These are phyloP conservation scores for Plantago ovata DNA, from an alignment of 257 asterid species.

Conservation along the genomic window DNA sequence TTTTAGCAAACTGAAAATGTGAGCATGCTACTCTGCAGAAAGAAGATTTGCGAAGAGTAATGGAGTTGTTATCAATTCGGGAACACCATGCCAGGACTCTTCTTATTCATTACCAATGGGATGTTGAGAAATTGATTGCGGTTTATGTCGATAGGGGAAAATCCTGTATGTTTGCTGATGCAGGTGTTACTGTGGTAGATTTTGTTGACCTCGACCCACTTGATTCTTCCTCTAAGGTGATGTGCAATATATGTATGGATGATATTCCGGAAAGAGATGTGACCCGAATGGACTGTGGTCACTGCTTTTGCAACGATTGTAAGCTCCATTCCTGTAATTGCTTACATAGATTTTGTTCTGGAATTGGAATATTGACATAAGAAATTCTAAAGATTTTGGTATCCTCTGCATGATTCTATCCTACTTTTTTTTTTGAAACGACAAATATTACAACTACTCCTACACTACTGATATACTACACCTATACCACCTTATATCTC, in stretches of 20 bases:
- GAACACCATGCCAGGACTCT: conserved; percentile 95
- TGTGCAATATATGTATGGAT: conserved; percentile 77
- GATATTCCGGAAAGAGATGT: conserved; percentile 51
- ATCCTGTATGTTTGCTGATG: conserved; percentile 65
- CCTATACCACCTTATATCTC: too few relatives aligned
- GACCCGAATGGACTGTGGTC: conserved; percentile 92
- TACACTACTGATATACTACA: too few relatives aligned
- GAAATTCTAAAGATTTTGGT: conserved; percentile 5
- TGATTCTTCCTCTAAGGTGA: conserved; percentile 35
- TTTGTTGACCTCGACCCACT: conserved; percentile 32
- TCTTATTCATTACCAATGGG: conserved; percentile 91
- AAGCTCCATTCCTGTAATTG: conserved; percentile 33
- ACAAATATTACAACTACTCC: too few relatives aligned
- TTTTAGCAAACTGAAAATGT: conserved; percentile 1
- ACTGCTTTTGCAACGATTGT: conserved; percentile 89
- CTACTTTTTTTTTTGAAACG: too few relatives aligned
- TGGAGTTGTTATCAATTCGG: conserved; percentile 81
- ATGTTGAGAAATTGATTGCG: conserved; percentile 66
- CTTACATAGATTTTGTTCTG: conserved; percentile 6
- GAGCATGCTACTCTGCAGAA: conserved; percentile 43
- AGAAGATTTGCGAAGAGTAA: conserved; percentile 75
- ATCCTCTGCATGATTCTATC: conserved; percentile 1
- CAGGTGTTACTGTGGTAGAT: conserved; percentile 63
- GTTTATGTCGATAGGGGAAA: conserved; percentile 85
- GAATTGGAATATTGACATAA: background rate